Base-by-base conservation (phyloP, 768 basidiomycete genomes). In the Tulasnella sp. region DNA sequence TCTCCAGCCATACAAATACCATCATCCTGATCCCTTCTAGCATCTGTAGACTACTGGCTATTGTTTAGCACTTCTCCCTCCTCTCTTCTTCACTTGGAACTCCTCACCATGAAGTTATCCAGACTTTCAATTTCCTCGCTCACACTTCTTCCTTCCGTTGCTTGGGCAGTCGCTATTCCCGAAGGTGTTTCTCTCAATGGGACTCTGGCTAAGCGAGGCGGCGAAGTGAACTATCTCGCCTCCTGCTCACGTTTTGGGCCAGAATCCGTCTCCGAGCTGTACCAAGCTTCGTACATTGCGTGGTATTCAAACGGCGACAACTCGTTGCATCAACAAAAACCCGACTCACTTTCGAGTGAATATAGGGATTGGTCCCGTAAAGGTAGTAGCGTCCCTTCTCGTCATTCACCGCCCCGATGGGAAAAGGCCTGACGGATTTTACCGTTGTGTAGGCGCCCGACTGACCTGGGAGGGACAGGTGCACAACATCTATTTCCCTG, bases 221-320 rank as follows among this genome's bases (percentile, higher is more conserved):
- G 64, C 14, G 64, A 69, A 28, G 64, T 69, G 31, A 69, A 69
- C 34, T 37, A 37, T 28, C 64, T 69, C 34, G 64, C 64, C 34
- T 3, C 7, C 31, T 69, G 64, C 34, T 69, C 64, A 14, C 64
- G 64, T 20, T 69, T 28, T 8, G 64, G 24, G 28, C 64, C 64
- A 9, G 46, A 20, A 18, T 14, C 31, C 64, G 16, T 11, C 16
- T 34, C 64, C 12, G 64, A 69, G 64, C 64, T 28, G 64, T 69
- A 69, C 34, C 31, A 18, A 69, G 64, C 64, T 31, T 69, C 64
- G 31, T 69, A 69, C 31, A 69, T 69, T 28, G 64, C 64, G 64
- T 69, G 64, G 64, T 69, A 69, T 28, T 34, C 64, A 31, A 69
- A 69, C 64, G 12, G 0, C 16, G 64, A 69, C 64, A 31, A 37